Base-by-base conservation (phyloP, 371 early-diverging fungal genomes). In the Lichtheimia hyalospora region DNA sequence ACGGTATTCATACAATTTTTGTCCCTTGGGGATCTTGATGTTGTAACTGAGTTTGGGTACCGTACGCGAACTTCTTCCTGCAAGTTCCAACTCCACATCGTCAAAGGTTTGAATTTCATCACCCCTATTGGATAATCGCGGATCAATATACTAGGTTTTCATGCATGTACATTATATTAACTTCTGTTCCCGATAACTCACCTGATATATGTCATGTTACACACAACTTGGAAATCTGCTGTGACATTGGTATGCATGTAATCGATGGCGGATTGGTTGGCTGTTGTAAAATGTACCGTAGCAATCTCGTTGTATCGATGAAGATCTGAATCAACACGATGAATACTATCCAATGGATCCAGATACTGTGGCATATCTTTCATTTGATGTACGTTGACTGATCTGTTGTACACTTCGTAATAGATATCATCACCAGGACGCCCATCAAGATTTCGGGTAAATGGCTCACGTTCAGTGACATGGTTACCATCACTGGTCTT, bases 11-110 rank as follows among this genome's bases (percentile, higher is more conserved):
- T 49, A 61, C 5, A 69, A 28, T 1, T 25, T 8, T 18, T 68
- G 58, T 3, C 61, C 40, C 44, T 62, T 49, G 0, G 52, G 48
- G 3, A 69, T 16, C 15, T 69, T 69, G 56, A 65, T 18, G 8
- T 69, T 69, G 60, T 69, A 69, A 6, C 64, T 61, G 6, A 65
- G 57, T 20, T 69, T 69, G 3, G 65, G 39, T 27, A 21, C 54
- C 21, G 27, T 13, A 14, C 59, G 58, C 3, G 69, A 53, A 20
- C 55, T 55, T 6, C 57, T 49, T 16, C 69, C 69, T 2, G 69
- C 50, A 2, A 69, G 48, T 14, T 57, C 44, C 5, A 69, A 27
- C 48, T 66, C 56, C 5, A 52, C 60, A n/a, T 58, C 21, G 10
- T 49, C 15, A 28, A 64, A 66, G 18, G 49, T 54, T 12, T 52